Conservation (phyloP, 805 yeast species). For the Peterozyma toletana region DNA sequence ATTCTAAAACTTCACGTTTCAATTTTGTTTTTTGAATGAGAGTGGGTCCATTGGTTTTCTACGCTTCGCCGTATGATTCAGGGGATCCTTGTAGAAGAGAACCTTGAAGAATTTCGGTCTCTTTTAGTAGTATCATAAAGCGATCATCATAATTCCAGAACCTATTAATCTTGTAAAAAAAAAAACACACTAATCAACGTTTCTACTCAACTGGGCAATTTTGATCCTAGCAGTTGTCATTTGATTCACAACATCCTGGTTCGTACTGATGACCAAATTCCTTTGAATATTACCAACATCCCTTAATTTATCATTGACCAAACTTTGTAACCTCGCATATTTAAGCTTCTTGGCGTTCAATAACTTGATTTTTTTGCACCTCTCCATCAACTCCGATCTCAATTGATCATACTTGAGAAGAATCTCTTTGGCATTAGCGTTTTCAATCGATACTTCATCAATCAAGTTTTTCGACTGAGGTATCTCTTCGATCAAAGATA, state of each 20-base stretch:
- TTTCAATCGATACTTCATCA: constrained; percentile 6
- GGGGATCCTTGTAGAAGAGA: too few species aligned
- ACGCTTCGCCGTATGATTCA: too few species aligned
- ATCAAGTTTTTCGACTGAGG: constrained; percentile 16
- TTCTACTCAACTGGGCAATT: constrained; percentile 11
- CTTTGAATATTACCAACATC: constrained; percentile 11
- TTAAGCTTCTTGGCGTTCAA: constrained; percentile 11
- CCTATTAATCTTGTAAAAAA: too few species aligned
- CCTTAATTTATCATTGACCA: constrained; percentile 4
- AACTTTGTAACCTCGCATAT: constrained; percentile 11
- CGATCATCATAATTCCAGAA: too few species aligned
- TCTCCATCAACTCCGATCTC: constrained; percentile 10
- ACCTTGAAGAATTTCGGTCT: too few species aligned
- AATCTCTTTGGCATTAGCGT: constrained; percentile 7
- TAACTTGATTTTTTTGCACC: constrained; percentile 10
- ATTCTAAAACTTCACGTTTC: neutral
- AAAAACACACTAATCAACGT: neutral
- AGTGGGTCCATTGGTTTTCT: too few species aligned
- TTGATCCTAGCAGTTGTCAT: constrained; percentile 13
- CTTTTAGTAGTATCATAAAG: too few species aligned
- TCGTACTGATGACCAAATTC: constrained; percentile 15
- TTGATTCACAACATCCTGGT: constrained; percentile 13
- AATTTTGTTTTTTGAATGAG: too few species aligned
- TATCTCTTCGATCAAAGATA: constrained; percentile 19
- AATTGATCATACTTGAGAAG: constrained; percentile 17